A percentile compares a stretch with the other conserved stretches of the same genome.
Conservation (phyloP, 2,329 filamentous ascomycete genomes). For the Alternaria gaisen region DNA sequence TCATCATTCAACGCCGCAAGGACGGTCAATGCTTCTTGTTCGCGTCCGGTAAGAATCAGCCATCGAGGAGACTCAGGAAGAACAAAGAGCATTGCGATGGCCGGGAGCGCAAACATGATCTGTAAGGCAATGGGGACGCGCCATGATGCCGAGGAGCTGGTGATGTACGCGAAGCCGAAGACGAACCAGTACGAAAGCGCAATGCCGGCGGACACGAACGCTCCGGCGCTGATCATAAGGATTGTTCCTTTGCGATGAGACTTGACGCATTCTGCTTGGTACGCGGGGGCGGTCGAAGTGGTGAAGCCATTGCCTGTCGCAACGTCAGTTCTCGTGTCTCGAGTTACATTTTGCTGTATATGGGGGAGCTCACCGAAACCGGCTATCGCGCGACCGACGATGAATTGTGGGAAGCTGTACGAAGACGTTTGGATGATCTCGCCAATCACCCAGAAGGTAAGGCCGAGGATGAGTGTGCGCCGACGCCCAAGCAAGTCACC, state of each 20-base stretch:
- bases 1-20: conserved; percentile 44
- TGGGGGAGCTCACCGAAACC: conserved; percentile 56
- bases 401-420: conserved; percentile 59
- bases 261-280: conserved; percentile 61
- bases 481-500: conserved; percentile 61
- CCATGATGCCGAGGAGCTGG: conserved; percentile 52
- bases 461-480: conserved; percentile 59
- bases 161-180: conserved; percentile 60
- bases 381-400: conserved; percentile 60
- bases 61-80: conserved; percentile 68
- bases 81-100: conserved; percentile 60
- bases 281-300: conserved; percentile 61
- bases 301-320: conserved; percentile 61
- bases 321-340: background rate
- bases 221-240: conserved; percentile 59
- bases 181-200: conserved; percentile 63
- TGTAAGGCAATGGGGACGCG: conserved; percentile 67
- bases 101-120: conserved; percentile 64
- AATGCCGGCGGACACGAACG: conserved; percentile 61
- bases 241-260: conserved; percentile 56
- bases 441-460: conserved; percentile 59
- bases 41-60: conserved; percentile 65
- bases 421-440: conserved; percentile 60
- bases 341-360: background rate
- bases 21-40: conserved; percentile 53